phyloP scores from a whole-genome alignment of 306 rosid species.

The peach (Prunus persica) region DNA sequence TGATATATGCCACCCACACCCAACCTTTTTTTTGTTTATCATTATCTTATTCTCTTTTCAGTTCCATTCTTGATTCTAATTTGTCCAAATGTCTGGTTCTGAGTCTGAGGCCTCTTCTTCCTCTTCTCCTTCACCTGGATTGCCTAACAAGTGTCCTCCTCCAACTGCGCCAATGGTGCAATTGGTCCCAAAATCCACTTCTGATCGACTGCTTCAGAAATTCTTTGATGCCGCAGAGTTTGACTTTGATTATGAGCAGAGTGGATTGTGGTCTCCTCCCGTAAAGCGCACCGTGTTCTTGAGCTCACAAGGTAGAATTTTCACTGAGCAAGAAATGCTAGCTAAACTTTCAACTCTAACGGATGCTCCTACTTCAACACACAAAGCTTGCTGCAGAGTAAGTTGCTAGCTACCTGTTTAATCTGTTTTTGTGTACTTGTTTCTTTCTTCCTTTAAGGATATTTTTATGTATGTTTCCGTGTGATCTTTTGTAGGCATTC shows the following conservation, averaged over 20 bases:
- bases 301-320: constrained; percentile 55
- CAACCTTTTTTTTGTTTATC: background rate
- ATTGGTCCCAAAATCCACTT: constrained; percentile 48
- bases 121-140: background rate
- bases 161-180: constrained; percentile 33
- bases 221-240: constrained; percentile 59
- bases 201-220: constrained; percentile 59
- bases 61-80: constrained; percentile 15
- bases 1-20: background rate
- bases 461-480: background rate
- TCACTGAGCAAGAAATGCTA: constrained; percentile 51
- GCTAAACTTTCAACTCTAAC: constrained; percentile 37
- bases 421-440: background rate
- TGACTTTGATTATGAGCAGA: constrained; percentile 68
- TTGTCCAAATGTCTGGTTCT: constrained; percentile 34
- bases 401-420: constrained; percentile 2
- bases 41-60: constrained; percentile 19
- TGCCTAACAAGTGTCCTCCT: background rate
- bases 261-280: constrained; percentile 91
- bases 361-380: constrained; percentile 27
- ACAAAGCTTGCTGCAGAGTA: constrained; percentile 36
- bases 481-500: constrained; percentile 34
- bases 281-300: constrained; percentile 55
- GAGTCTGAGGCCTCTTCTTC: constrained; percentile 20
- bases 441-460: background rate